These are phyloP conservation scores for Aspergillus incahuasiensis DNA, from an alignment of 495 filamentous ascomycete species.

Conservation along the genomic window DNA sequence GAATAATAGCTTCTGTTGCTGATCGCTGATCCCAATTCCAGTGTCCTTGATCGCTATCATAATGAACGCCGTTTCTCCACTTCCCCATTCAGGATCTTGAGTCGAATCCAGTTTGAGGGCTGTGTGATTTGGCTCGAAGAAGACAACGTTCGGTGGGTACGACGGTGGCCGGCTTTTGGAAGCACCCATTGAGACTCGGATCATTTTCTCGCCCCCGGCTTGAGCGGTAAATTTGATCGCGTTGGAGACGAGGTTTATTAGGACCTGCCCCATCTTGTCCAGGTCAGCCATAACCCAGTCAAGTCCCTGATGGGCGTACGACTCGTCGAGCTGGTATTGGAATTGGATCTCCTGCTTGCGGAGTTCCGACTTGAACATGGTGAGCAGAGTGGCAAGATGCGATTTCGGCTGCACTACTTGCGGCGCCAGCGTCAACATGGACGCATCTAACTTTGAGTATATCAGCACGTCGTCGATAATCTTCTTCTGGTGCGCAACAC, in stretches of 20 bases:
- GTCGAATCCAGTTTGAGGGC: conserved; percentile 41
- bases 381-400: conserved; percentile 62
- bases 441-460: conserved; percentile 78
- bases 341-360: conserved; percentile 63
- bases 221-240: conserved; percentile 72
- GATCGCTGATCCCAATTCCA: conserved; percentile 67
- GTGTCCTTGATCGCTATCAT: conserved; percentile 74
- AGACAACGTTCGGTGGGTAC: conserved; percentile 45
- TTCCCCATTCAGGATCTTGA: conserved; percentile 57
- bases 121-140: conserved; percentile 43
- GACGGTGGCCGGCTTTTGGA: conserved; percentile 49
- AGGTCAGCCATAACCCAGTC: conserved; percentile 71
- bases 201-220: conserved; percentile 48
- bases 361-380: conserved; percentile 70
- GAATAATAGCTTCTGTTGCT: conserved; percentile 72
- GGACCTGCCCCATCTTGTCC: conserved; percentile 64
- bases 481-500: conserved; percentile 71
- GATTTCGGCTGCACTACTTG: conserved; percentile 60
- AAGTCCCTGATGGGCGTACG: conserved; percentile 49
- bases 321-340: conserved; percentile 54
- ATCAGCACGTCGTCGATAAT: conserved; percentile 79
- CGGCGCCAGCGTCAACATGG: conserved; percentile 63
- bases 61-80: conserved; percentile 62
- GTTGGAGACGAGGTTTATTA: conserved; percentile 73
- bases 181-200: conserved; percentile 67